Conservation (phyloP, 768 basidiomycete species). For the Lentinula lateritia region DNA sequence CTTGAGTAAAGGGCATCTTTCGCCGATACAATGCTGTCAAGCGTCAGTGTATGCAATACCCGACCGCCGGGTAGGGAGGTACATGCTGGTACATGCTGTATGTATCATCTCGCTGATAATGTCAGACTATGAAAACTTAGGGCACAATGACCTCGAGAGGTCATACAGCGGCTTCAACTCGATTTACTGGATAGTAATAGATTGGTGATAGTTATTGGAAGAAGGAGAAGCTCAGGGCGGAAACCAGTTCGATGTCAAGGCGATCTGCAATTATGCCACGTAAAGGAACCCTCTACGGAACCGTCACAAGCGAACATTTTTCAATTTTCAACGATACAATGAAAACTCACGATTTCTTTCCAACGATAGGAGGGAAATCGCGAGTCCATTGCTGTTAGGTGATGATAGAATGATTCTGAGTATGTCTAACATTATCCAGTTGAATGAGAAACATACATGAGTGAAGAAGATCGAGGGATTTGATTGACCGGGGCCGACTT, state of each 20-base stretch:
- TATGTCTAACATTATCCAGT: too few relatives aligned
- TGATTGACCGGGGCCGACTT: background rate
- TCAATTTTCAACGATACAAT: too few relatives aligned
- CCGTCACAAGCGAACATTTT: background rate
- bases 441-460: too few relatives aligned
- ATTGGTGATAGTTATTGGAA: background rate
- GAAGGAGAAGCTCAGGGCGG: background rate
- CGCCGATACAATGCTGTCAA: background rate
- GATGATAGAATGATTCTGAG: too few relatives aligned
- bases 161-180: background rate
- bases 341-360: too few relatives aligned
- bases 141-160: background rate
- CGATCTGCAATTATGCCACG: conserved; percentile 15
- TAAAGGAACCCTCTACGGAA: background rate
- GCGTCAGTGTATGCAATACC: background rate
- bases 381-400: too few relatives aligned
- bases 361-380: too few relatives aligned
- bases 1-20: background rate
- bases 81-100: background rate
- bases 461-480: background rate
- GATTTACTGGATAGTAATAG: background rate
- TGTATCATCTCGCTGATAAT: background rate
- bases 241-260: conserved; percentile 14
- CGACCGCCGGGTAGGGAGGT: background rate
- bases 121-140: background rate